These are phyloP conservation scores for Quercus tomentella DNA, from an alignment of 331 rosid genomes.

Conservation along the genomic window DNA sequence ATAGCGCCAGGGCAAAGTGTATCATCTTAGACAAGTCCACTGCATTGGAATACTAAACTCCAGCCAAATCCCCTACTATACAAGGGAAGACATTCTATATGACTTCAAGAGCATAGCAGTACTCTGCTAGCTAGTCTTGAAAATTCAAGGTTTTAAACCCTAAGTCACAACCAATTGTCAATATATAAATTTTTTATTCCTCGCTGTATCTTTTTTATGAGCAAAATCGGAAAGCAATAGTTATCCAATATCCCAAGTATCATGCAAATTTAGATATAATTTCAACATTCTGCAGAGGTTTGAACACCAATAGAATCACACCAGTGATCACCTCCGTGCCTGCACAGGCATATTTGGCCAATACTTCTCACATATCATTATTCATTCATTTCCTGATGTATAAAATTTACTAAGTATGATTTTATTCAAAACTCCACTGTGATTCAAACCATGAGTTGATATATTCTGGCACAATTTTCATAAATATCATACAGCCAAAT, in stretches of 20 bases:
- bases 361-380: background rate
- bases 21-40: too few species aligned
- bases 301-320: background rate
- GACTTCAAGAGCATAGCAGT: too few species aligned
- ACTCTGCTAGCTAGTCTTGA: background rate
- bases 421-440: constrained; percentile 12
- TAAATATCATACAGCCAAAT: constrained; percentile 20
- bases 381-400: background rate
- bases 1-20: too few species aligned
- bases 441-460: constrained; percentile 24
- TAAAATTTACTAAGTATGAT: constrained; percentile 1
- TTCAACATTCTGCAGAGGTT: background rate
- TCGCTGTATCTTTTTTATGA: too few species aligned
- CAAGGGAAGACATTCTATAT: too few species aligned
- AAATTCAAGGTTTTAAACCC: background rate
- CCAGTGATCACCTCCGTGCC: background rate
- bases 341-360: background rate
- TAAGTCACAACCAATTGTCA: background rate
- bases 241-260: background rate
- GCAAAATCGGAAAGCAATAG: background rate
- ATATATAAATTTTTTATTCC: background rate
- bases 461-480: constrained; percentile 19
- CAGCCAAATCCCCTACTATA: too few species aligned
- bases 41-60: too few species aligned
- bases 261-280: background rate